Percentiles rank a stretch among this genome's conserved stretches.
phyloP scores from a whole-genome alignment of 805 yeast species.

The Metschnikowia shivogae region DNA sequence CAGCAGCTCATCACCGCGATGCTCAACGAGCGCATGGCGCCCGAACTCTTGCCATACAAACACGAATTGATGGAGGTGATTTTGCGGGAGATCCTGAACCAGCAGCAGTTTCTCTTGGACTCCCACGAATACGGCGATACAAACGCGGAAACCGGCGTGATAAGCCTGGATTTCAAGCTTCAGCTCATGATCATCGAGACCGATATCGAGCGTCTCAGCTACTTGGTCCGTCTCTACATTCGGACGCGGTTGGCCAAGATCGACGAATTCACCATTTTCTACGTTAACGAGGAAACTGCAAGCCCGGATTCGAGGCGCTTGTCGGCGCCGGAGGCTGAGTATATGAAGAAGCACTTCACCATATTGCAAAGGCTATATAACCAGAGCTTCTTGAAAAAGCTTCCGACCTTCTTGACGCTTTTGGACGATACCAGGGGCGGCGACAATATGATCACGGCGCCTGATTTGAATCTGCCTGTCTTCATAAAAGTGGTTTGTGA shows the following conservation, averaged over 20 bases:
- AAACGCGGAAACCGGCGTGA: slow-evolving; percentile 29
- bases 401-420: slow-evolving; percentile 67
- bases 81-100: slow-evolving; percentile 55
- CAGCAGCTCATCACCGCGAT: slow-evolving; percentile 56
- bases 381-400: slow-evolving; percentile 55
- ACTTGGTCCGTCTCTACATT: slow-evolving; percentile 72
- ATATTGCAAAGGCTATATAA: slow-evolving; percentile 64
- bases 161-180: slow-evolving; percentile 58
- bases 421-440: slow-evolving; percentile 66
- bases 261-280: slow-evolving; percentile 62
- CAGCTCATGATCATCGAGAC: slow-evolving; percentile 84
- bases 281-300: slow-evolving; percentile 37
- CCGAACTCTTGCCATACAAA: slow-evolving; percentile 79
- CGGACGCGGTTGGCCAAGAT: slow-evolving; percentile 74
- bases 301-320: neutral
- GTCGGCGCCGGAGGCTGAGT: slow-evolving; percentile 57
- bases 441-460: slow-evolving; percentile 72
- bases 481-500: slow-evolving; percentile 57
- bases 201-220: slow-evolving; percentile 84
- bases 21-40: slow-evolving; percentile 82
- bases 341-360: slow-evolving; percentile 64
- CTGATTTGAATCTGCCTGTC: slow-evolving; percentile 74
- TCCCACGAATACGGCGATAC: slow-evolving; percentile 69
- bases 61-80: slow-evolving; percentile 54
- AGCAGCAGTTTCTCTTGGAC: slow-evolving; percentile 70